phyloP scores from a whole-genome alignment of 192 early-diverging fungal genomes.

The Gaertneriomyces semiglobifer region DNA sequence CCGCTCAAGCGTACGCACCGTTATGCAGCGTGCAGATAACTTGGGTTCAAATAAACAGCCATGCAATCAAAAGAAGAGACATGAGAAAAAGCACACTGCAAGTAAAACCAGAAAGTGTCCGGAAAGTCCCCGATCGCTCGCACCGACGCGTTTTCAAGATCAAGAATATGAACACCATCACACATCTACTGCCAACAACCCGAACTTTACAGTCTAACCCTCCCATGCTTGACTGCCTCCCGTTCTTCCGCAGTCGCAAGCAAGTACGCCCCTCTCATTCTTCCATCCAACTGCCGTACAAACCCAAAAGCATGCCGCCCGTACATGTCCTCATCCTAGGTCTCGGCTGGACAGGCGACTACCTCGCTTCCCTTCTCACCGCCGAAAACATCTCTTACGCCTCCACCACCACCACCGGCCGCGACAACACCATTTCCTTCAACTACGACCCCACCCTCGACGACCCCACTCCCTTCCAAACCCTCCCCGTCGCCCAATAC shows the following conservation, averaged over 20 bases:
- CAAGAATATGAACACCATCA: too few species aligned
- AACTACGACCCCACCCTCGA: constrained; percentile 34
- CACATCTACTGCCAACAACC: too few species aligned
- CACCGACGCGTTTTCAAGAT: too few species aligned
- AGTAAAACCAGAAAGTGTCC: too few species aligned
- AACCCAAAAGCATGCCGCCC: not conserved
- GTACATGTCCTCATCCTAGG: constrained; percentile 43
- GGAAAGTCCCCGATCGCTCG: too few species aligned
- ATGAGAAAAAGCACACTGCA: too few species aligned
- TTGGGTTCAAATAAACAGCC: too few species aligned
- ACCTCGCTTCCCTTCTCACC: constrained; percentile 20
- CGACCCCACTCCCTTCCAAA: constrained; percentile 32
- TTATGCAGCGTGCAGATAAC: too few species aligned
- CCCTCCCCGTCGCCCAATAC: constrained; percentile 46
- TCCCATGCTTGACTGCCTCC: too few species aligned
- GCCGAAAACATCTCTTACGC: constrained; percentile 10
- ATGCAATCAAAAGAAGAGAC: too few species aligned
- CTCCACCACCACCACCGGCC: constrained; percentile 46
- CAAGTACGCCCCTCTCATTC: not conserved
- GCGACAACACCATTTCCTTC: constrained; percentile 52
- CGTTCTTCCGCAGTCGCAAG: not conserved
- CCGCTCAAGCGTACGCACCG: too few species aligned
- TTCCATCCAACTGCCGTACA: not conserved
- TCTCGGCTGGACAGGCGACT: constrained; percentile 43
- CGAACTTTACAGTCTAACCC: too few species aligned